Percentiles rank a stretch among this genome's conserved stretches.
Evolutionary conservation across 2,329 filamentous ascomycete species (phyloP).

Genomic region (Diaporthe velutina): DNA sequence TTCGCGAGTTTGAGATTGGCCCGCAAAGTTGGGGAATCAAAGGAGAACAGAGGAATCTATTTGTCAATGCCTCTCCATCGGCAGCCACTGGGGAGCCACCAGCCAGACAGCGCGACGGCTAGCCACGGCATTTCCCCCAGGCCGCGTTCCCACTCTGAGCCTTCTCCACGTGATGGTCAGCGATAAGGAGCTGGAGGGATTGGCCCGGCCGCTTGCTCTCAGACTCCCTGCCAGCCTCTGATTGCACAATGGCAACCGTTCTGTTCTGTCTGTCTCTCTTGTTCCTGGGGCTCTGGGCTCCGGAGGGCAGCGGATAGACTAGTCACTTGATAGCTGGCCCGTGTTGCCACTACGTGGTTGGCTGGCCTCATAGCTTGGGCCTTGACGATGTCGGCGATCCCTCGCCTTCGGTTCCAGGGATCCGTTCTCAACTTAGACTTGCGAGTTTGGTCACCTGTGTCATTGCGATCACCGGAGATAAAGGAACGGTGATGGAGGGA

Average conservation of each 20-base stretch:
- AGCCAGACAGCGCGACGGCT: slow-evolving; percentile 32
- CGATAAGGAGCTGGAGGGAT: slow-evolving; percentile 38
- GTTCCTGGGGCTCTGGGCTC: not conserved
- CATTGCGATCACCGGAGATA: slow-evolving; percentile 41
- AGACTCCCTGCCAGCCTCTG: slow-evolving; percentile 16
- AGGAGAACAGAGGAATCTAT: slow-evolving; percentile 23
- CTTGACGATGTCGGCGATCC: slow-evolving; percentile 22
- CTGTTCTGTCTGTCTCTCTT: not conserved
- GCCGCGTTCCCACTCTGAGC: slow-evolving; percentile 20
- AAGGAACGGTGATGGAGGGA: slow-evolving; percentile 25
- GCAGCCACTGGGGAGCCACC: not conserved
- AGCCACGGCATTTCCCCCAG: slow-evolving; percentile 35
- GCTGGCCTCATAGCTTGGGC: slow-evolving; percentile 20
- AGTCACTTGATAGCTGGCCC: slow-evolving; percentile 29
- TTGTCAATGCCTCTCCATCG: slow-evolving; percentile 30
- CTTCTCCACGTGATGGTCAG: slow-evolving; percentile 20
- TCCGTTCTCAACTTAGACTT: slow-evolving; percentile 31
- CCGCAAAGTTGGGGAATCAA: slow-evolving; percentile 21
- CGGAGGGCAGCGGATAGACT: slow-evolving; percentile 14
- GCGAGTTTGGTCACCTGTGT: slow-evolving; percentile 24
- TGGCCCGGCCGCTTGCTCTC: slow-evolving; percentile 34
- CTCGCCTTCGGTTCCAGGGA: slow-evolving; percentile 26
- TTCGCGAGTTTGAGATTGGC: slow-evolving; percentile 27
- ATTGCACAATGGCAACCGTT: slow-evolving; percentile 34
- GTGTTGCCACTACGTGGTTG: not conserved